Evolutionary conservation across 768 basidiomycete genomes (phyloP), one percentile per base, ranked within the genome.

Genomic region (Coprinopsis cinerea): DNA sequence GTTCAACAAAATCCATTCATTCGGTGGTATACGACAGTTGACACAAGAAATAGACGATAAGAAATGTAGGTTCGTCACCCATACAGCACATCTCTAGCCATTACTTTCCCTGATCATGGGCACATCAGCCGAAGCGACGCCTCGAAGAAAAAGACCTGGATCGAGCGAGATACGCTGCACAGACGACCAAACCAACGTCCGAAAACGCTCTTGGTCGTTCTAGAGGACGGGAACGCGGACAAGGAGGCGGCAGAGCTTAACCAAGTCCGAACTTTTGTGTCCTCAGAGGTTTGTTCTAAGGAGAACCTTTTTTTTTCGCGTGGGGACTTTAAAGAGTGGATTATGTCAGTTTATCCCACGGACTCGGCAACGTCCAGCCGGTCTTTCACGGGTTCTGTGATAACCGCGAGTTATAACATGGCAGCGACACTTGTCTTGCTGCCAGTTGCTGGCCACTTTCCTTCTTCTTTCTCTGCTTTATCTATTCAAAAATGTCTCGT

Each of bases 211-310:
- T 49, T 66, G 65, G 51, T 81, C 60, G 54, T 32, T 89, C 77
- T 88, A 75, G 86, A 77, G 80, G 84, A 89, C 87, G 85, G 87
- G 87, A 89, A 92, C 89, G 89, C 89, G 89, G 85, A 79, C 88
- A 79, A 81, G 87, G 81, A 89, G 79, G 78, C 82, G 84, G 83
- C 78, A 76, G 68, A 77, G 79, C 81, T 84, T 69, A 64, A 69
- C 84, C 88, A 64, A 76, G 89, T 79, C 85, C 89, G 89, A 92
- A 91, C 89, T 92, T 88, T 87, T n/a, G 79, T 64, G 88, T 91
- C 87, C 82, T 77, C 87, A 77, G 61, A 71, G 70, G 22, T 81
- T 86, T 85, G 83, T 88, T 88, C 81, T 46, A 61, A 63, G 26
- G 49, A 52, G 49, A 51, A 26, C 25, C 44, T 36, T 5, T n/a